Evolutionary conservation across 2,329 filamentous ascomycete species (phyloP).

Genomic region (Venturia oleaginea): DNA sequence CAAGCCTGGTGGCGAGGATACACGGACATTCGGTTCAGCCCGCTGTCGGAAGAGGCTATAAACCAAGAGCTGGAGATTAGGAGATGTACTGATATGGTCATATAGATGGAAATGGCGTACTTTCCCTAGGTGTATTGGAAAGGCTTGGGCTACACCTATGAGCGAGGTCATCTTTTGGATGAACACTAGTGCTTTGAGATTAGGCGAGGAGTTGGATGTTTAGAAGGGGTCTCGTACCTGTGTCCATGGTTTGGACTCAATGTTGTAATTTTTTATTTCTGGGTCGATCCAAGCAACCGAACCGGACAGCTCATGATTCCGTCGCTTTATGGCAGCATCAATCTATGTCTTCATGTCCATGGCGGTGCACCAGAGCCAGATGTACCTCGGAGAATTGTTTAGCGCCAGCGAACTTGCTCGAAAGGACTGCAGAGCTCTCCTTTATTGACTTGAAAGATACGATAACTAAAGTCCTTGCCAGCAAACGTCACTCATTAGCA

Average conservation of each 20-base stretch:
- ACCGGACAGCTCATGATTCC: no score
- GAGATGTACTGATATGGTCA: not conserved
- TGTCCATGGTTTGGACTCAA: conserved; percentile 9
- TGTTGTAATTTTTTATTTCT: conserved; percentile 16
- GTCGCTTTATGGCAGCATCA: no score
- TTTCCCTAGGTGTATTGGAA: not conserved
- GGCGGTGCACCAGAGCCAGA: no score
- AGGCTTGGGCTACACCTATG: not conserved
- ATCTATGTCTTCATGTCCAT: no score
- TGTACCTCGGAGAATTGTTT: no score
- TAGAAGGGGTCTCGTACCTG: not conserved
- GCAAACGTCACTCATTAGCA: no score
- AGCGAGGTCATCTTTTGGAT: not conserved
- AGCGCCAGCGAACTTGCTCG: no score
- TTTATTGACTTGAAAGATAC: no score
- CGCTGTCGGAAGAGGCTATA: not conserved
- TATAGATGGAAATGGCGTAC: conserved; percentile 2
- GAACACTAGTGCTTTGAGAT: not conserved
- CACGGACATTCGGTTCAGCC: conserved; percentile 11
- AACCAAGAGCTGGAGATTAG: not conserved
- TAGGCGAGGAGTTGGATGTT: not conserved
- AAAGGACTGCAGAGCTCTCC: no score
- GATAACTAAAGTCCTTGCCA: no score
- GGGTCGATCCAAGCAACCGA: conserved; percentile 16
- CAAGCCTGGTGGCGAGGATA: not conserved